These are phyloP conservation scores for Talaromyces sp. DNA, from an alignment of 2,329 filamentous ascomycete genomes.

Conservation along the genomic window DNA sequence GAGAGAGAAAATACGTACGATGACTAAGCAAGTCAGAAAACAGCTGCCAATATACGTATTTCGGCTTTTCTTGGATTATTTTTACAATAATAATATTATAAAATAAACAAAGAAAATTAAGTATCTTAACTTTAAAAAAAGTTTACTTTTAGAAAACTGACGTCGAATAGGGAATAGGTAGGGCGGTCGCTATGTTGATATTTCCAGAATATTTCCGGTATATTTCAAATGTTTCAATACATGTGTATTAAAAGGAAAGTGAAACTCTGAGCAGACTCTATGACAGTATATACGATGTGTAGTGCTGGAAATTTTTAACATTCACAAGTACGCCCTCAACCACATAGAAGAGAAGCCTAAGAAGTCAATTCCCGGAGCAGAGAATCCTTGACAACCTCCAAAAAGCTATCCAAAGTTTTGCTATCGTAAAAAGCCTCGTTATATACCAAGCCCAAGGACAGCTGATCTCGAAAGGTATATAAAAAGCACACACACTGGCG, in stretches of 20 bases:
- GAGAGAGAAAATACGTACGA: no score
- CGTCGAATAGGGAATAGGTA: no score
- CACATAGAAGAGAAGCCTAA: background rate
- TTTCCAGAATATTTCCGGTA: no score
- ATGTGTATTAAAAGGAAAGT: background rate
- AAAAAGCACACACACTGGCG: slow-evolving; percentile 22
- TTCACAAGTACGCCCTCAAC: background rate
- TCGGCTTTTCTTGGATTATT: no score
- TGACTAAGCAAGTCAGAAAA: no score
- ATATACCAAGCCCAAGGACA: slow-evolving; percentile 26
- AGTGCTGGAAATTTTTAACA: background rate
- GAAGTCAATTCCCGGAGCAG: slow-evolving; percentile 10
- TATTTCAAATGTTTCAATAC: no score
- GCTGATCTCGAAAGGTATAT: slow-evolving; percentile 28
- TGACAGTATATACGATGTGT: background rate
- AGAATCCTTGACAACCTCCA: background rate
- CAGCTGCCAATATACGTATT: no score
- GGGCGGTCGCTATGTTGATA: no score
- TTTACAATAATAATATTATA: no score
- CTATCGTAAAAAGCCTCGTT: slow-evolving; percentile 27
- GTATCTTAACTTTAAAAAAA: no score
- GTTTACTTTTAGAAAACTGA: no score
- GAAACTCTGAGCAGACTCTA: background rate
- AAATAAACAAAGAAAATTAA: no score
- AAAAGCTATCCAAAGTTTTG: slow-evolving; percentile 19